Evolutionary conservation across 2,329 filamentous ascomycete genomes (phyloP).

Genomic region (Ceratocystis alfenasii): DNA sequence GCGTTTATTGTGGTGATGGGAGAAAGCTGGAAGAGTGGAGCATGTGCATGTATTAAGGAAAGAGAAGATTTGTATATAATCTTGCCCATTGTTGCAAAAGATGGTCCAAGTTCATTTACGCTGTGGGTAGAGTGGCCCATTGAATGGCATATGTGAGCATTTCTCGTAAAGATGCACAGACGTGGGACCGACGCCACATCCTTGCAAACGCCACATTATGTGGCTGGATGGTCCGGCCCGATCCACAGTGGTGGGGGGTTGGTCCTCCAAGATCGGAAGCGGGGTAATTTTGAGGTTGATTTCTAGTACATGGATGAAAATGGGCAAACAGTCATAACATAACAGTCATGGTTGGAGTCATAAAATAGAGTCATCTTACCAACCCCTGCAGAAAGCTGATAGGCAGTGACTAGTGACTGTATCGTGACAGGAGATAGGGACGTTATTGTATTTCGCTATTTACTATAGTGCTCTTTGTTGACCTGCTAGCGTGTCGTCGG

Average conservation of each 20-base stretch:
- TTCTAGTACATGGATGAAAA: neutral
- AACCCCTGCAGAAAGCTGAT: neutral
- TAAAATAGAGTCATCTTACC: neutral
- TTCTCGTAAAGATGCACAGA: neutral
- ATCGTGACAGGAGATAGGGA: neutral
- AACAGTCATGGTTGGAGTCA: neutral
- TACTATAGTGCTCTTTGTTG: no score
- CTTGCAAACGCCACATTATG: neutral
- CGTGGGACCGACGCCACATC: neutral
- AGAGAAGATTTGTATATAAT: neutral
- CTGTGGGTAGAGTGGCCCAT: no score
- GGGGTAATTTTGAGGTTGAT: neutral
- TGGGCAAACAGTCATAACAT: neutral
- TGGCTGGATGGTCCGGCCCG: conserved; percentile 6
- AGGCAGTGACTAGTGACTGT: neutral
- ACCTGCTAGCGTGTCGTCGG: neutral
- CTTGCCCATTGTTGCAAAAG: no score
- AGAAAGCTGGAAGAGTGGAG: neutral
- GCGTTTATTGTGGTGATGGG: neutral
- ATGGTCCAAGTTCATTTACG: no score
- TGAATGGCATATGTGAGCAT: no score
- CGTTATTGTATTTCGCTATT: neutral
- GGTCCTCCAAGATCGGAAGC: neutral
- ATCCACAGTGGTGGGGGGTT: conserved; percentile 3
- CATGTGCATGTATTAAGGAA: neutral